Base-by-base conservation (phyloP, 2,329 filamentous ascomycete species). In the Achaetomium macrosporum region DNA sequence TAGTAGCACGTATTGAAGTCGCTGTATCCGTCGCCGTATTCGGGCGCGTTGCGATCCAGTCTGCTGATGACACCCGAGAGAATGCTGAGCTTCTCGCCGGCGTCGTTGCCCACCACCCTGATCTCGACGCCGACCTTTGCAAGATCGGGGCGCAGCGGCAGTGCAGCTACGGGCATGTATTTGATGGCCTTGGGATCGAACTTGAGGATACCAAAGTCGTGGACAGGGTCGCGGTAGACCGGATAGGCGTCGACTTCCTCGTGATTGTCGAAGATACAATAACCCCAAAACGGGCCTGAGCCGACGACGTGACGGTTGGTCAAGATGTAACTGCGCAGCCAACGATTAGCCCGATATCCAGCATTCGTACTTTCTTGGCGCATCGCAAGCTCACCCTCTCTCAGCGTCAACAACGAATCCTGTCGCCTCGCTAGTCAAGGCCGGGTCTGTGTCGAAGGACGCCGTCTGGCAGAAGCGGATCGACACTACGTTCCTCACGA, bases 391-490 rank as follows among this genome's bases (percentile, higher is more conserved):
- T 63, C 74, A 87, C 68, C 93, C 93, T 68, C 83, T 84, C 72
- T 96, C 86, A 5, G 93, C 89, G 73, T 99, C 93, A 20, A 99
- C 93, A 15, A 99, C 91, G 67, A 99, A 99, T 8, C 93, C 93
- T 0, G 93, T 99, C 3, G 93, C 93, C 73, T 99, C 93, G 64
- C 90, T 96, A 16, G 90, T 90, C 69, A 95, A 79, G 7, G 93
- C 93, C 29, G 89, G 76, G 63, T 99, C 93, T n/a, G 93, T 97
- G 69, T 99, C 93, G 69, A 99, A 99, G 20, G 92, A 91, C 69
- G 89, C 95, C 0, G 93, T 96, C 76, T 96, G 90, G 69, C 92
- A 97, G 74, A 99, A 99, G 61, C 95, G 88, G 64, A 99, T 97
- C n/a, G 92, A 96, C 46, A 99, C 93, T 16, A 97, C 93, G 62